A percentile compares a stretch with the other conserved stretches of the same genome.
Evolutionary conservation across 2,329 filamentous ascomycete species (phyloP).

Genomic region (Zarea fungicola): DNA sequence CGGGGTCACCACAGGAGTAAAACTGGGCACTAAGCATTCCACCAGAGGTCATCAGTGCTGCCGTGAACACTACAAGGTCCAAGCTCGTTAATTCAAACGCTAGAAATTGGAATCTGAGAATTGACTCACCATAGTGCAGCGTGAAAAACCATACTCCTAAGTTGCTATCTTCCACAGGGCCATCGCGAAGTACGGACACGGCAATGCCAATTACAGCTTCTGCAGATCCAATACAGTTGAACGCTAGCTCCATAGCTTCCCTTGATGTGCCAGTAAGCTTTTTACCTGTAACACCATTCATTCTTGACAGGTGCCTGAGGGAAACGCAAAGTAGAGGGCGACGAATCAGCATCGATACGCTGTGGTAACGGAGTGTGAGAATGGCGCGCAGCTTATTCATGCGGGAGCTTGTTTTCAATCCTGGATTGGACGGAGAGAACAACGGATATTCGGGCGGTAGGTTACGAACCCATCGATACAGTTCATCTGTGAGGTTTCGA

Average conservation of each 20-base stretch:
- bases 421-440: slow-evolving; percentile 20
- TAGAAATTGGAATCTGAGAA: no score
- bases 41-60: slow-evolving; percentile 6
- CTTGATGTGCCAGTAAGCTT: slow-evolving; percentile 19
- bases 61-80: slow-evolving; percentile 5
- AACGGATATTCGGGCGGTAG: slow-evolving; percentile 27
- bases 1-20: background rate
- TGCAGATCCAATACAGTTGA: slow-evolving; percentile 20
- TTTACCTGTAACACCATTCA: background rate
- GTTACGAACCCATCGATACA: slow-evolving; percentile 31
- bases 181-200: slow-evolving; percentile 12
- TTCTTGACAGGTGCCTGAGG: slow-evolving; percentile 8
- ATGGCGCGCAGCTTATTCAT: slow-evolving; percentile 35
- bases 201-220: slow-evolving; percentile 21
- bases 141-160: slow-evolving; percentile 29
- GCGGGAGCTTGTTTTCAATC: slow-evolving; percentile 14
- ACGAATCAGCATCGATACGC: slow-evolving; percentile 27
- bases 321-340: slow-evolving; percentile 21
- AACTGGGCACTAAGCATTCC: slow-evolving; percentile 10
- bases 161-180: slow-evolving; percentile 13
- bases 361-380: slow-evolving; percentile 28
- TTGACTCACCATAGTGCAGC: slow-evolving; percentile 25
- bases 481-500: slow-evolving; percentile 16
- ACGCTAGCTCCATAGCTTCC: slow-evolving; percentile 15
- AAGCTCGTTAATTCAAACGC: background rate